These are phyloP conservation scores for Encephalitozoon romaleae DNA, from an alignment of 371 early-diverging fungal genomes.

Conservation along the genomic window DNA sequence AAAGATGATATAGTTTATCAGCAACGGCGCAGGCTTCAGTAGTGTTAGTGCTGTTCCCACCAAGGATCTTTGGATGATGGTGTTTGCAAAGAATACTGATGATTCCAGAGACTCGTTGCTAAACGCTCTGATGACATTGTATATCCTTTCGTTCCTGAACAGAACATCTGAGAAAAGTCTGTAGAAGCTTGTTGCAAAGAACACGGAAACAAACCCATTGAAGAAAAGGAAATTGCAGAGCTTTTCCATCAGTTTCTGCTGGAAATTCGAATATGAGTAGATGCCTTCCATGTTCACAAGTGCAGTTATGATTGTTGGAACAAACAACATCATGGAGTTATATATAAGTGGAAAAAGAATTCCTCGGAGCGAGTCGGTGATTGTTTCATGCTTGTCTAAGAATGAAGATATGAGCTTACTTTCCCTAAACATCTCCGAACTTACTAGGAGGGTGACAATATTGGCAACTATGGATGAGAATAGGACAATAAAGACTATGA, in stretches of 20 bases:
- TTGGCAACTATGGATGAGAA: conserved; percentile 50
- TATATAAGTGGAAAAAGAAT: conserved; percentile 58
- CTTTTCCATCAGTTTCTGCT: conserved; percentile 53
- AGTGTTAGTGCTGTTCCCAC: conserved; percentile 49
- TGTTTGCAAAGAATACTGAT: conserved; percentile 60
- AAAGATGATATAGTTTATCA: conserved; percentile 35
- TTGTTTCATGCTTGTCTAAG: conserved; percentile 23
- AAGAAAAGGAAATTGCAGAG: conserved; percentile 59
- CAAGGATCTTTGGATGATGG: conserved; percentile 55
- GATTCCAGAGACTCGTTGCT: conserved; percentile 33
- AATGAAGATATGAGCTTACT: conserved; percentile 22
- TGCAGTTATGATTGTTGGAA: conserved; percentile 46
- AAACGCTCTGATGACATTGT: conserved; percentile 23
- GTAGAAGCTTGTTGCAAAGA: conserved; percentile 52
- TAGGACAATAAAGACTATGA: conserved; percentile 51
- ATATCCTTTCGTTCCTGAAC: conserved; percentile 2
- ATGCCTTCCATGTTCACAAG: conserved; percentile 56
- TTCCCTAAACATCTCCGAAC: neutral
- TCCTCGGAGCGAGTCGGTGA: conserved; percentile 46
- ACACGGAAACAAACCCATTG: conserved; percentile 59
- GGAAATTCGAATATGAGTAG: conserved; percentile 43
- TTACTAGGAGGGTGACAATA: conserved; percentile 10
- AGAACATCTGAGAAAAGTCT: conserved; percentile 23
- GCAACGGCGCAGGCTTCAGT: conserved; percentile 53
- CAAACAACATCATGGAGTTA: conserved; percentile 47